Evolutionary conservation across 371 early-diverging fungal genomes (phyloP), one percentile per base, ranked within the genome.

Genomic region (Mortierella sp.): DNA sequence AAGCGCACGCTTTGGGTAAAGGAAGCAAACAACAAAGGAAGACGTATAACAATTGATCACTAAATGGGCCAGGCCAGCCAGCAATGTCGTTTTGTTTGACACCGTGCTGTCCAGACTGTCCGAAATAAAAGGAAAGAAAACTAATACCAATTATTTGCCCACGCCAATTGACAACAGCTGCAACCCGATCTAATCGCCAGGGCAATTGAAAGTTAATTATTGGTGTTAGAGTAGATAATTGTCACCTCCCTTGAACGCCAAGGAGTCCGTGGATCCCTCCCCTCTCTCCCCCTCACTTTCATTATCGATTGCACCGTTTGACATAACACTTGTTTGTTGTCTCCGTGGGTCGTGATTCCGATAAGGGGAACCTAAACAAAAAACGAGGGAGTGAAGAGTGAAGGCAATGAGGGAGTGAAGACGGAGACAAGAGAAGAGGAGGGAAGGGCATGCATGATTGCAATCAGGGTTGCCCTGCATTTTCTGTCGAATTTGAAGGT

Each of bases 371-470:
- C 16, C 40, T 21, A 64, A 64, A 26, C 26, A 34, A 64, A 9
- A 10, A 64, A 50, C 50, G 24, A 24, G 34, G 16, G 3, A 61
- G 61, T 34, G 31, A 2, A 4, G 5, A 50, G 16, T 50, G 50
- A 50, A 50, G 46, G 46, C 46, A 46, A 46, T 5, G 46, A 50
- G 48, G 24, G 8, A 69, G 26, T n/a, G 70, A 43, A 14, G 34
- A 31, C 14, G 31, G 40, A 40, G 28, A 28, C 24, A 64, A 5
- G 46, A 26, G 44, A 44, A 14, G 11, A 43, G 31, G 44, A 5
- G 46, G 9, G 44, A 44, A 5, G n/a, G 70, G 31, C n/a, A 70
- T 70, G 46, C 28, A 70, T 26, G 71, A 70, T 70, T 70, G 71
- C 28, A 46, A 70, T 70, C 71, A 48, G 71, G 43, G 46, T 43